phyloP scores from a whole-genome alignment of 2,329 filamentous ascomycete species.

The Didymella pomorum region DNA sequence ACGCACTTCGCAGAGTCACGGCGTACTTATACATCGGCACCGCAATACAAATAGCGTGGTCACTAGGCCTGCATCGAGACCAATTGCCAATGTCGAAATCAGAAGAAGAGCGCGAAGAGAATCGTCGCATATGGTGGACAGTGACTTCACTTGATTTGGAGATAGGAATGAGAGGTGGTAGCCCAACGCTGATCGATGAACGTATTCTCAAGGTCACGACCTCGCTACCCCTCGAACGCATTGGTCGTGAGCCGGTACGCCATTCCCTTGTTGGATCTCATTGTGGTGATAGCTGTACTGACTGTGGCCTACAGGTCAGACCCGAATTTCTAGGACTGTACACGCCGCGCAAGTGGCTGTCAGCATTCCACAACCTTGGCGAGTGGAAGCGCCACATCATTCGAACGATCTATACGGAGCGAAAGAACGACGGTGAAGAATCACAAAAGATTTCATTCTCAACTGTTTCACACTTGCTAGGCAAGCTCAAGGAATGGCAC shows the following conservation, averaged over 20 bases:
- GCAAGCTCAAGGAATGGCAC: conserved; percentile 47
- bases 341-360: conserved; percentile 46
- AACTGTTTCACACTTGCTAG: conserved; percentile 42
- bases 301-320: conserved; percentile 17
- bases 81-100: conserved; percentile 39
- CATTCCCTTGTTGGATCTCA: too few relatives aligned
- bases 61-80: conserved; percentile 48
- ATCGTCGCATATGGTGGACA: conserved; percentile 51
- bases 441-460: conserved; percentile 45
- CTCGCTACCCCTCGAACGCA: conserved; percentile 45
- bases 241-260: conserved; percentile 17
- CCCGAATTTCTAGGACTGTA: conserved; percentile 46
- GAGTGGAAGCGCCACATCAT: conserved; percentile 47
- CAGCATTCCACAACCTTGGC: conserved; percentile 42
- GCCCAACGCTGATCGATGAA: conserved; percentile 47
- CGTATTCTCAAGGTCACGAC: conserved; percentile 43
- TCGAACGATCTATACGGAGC: conserved; percentile 46
- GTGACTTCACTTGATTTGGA: conserved; percentile 48
- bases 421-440: conserved; percentile 19
- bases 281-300: conserved; percentile 3
- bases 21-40: conserved; percentile 50
- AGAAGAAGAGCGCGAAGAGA: conserved; percentile 44
- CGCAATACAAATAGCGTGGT: conserved; percentile 48
- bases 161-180: conserved; percentile 47
- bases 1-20: conserved; percentile 45